Conservation (phyloP, 75 land plant species). For the Pseudotsuga menziesii region DNA sequence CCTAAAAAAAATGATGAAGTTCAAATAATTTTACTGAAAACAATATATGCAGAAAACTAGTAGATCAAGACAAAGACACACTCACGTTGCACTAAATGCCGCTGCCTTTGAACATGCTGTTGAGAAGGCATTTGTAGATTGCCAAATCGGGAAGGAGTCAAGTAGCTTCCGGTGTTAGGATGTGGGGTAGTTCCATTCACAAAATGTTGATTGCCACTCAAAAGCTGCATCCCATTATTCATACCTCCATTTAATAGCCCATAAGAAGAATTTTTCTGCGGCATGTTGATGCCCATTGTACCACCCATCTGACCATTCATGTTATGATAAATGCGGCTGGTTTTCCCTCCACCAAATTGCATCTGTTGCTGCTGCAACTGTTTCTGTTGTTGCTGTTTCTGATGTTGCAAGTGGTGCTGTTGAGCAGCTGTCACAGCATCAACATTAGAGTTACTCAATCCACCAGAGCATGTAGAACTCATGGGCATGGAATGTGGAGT, state of each 20-base stretch:
- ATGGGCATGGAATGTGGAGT: conserved; percentile 37
- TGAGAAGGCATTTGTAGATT: conserved; percentile 32
- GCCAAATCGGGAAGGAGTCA: conserved; percentile 31
- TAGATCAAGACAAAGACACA: neutral
- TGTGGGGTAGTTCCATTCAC: conserved; percentile 45
- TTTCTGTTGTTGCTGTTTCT: too few species aligned
- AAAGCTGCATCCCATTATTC: conserved; percentile 38
- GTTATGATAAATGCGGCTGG: conserved; percentile 45
- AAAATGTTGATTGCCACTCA: conserved; percentile 46
- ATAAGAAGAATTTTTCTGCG: conserved; percentile 39
- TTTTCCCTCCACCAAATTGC: conserved; percentile 50
- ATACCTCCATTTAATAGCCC: conserved; percentile 49
- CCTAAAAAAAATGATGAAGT: neutral
- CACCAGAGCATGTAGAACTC: conserved; percentile 33
- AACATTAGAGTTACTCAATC: conserved; percentile 40
- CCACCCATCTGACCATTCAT: conserved; percentile 60
- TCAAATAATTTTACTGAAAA: neutral
- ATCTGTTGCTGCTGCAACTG: conserved; percentile 9
- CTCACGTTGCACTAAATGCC: conserved; percentile 37
- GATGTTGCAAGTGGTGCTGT: conserved; percentile 2
- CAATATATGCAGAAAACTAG: neutral
- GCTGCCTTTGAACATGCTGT: conserved; percentile 54
- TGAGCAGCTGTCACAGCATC: conserved; percentile 44
- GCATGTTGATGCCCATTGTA: conserved; percentile 45
- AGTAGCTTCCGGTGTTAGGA: conserved; percentile 39